phyloP scores from a whole-genome alignment of 768 basidiomycete species.

The Leccinellum luteum region DNA sequence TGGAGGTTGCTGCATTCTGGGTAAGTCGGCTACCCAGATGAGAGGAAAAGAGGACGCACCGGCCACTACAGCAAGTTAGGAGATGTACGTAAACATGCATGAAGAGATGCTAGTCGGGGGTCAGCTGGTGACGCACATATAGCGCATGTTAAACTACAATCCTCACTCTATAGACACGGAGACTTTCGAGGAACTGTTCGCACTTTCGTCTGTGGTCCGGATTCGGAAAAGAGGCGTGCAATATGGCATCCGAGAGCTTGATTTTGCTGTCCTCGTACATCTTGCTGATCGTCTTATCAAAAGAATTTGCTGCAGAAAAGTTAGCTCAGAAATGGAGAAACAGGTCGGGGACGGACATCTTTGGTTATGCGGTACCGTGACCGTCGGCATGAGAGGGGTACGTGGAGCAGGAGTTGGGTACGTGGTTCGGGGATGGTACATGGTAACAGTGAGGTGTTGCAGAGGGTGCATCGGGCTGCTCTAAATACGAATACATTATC shows the following conservation, averaged over 20 bases:
- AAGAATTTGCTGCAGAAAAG: background rate
- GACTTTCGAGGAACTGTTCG: background rate
- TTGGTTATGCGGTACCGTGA: background rate
- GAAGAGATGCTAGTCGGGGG: slow-evolving; percentile 20
- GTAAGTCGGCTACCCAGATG: background rate
- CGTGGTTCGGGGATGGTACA: slow-evolving; percentile 1
- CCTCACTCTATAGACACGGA: slow-evolving; percentile 24
- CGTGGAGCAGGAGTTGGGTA: slow-evolving; percentile 2
- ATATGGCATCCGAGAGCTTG: slow-evolving; percentile 6
- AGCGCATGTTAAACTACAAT: background rate
- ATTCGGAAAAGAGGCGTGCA: background rate
- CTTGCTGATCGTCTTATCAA: slow-evolving; percentile 4
- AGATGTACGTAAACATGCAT: slow-evolving; percentile 25
- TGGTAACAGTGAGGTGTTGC: background rate
- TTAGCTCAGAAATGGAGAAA: background rate
- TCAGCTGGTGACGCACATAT: slow-evolving; percentile 4
- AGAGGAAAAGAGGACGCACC: slow-evolving; percentile 1
- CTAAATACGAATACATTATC: background rate
- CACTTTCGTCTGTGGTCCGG: slow-evolving; percentile 1
- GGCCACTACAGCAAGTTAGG: slow-evolving; percentile 10
- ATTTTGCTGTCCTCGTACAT: background rate
- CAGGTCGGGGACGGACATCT: slow-evolving; percentile 10
- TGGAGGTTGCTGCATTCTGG: slow-evolving; percentile 5
- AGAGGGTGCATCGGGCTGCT: background rate
- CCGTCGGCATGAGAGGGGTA: background rate